A percentile compares a stretch with the other conserved stretches of the same genome.
These are phyloP conservation scores for Mollisiaceae sp. DNA, from an alignment of 2,329 filamentous ascomycete genomes.

Conservation along the genomic window DNA sequence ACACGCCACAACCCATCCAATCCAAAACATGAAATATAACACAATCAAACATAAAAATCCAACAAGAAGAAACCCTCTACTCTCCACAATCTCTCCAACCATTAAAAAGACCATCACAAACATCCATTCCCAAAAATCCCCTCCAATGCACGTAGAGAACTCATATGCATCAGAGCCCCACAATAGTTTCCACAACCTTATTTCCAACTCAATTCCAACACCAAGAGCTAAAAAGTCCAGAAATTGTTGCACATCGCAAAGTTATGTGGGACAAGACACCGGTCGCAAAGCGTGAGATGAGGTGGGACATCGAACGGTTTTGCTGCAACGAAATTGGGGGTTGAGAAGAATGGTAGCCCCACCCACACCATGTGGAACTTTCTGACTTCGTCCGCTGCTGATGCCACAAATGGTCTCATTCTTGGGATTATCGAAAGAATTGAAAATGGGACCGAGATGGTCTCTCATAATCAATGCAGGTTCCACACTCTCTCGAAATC, in stretches of 20 bases:
- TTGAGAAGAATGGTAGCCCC: not conserved
- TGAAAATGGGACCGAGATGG: not conserved
- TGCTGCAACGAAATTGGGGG: not conserved
- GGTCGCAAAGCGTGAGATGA: not conserved
- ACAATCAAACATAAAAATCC: too few relatives aligned
- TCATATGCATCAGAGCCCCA: not conserved
- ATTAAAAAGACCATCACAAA: too few relatives aligned
- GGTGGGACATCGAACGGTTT: not conserved
- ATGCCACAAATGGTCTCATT: not conserved
- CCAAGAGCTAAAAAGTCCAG: not conserved
- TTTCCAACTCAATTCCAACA: not conserved
- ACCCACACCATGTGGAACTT: not conserved
- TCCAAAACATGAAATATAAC: too few relatives aligned
- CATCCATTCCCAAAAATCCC: too few relatives aligned
- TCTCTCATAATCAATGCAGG: not conserved
- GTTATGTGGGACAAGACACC: not conserved
- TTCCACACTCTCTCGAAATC: too few relatives aligned
- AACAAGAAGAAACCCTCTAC: too few relatives aligned
- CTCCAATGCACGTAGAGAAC: not conserved
- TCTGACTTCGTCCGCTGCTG: not conserved
- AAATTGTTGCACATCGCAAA: conserved; percentile 3
- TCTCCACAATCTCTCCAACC: too few relatives aligned
- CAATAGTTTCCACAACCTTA: not conserved
- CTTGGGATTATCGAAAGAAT: not conserved
- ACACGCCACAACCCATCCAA: too few relatives aligned